Conservation (phyloP, 2,329 filamentous ascomycete species). For the Fusarium annulatum region DNA sequence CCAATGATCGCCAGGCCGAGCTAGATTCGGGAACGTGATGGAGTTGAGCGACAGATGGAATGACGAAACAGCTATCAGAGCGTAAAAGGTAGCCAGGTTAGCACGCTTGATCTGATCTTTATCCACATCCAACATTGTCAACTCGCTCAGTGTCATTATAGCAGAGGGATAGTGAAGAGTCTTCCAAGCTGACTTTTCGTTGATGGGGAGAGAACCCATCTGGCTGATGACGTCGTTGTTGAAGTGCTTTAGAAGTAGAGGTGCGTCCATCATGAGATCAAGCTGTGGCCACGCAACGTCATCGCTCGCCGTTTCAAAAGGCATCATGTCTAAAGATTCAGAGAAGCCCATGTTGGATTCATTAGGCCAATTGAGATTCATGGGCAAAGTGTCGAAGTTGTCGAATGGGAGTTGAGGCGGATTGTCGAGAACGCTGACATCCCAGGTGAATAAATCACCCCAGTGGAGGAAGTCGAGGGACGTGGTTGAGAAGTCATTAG, state of each 20-base stretch:
- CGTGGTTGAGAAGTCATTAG: not conserved
- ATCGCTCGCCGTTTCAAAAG: not conserved
- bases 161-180: constrained; percentile 35
- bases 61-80: constrained; percentile 33
- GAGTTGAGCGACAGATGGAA: constrained; percentile 32
- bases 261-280: constrained; percentile 33
- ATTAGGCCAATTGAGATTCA: constrained; percentile 20
- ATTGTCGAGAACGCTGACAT: constrained; percentile 35
- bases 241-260: constrained; percentile 31
- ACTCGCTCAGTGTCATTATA: constrained; percentile 36
- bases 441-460: constrained; percentile 39
- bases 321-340: constrained; percentile 4
- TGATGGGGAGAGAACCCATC: constrained; percentile 39
- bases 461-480: constrained; percentile 35
- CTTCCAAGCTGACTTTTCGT: constrained; percentile 39
- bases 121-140: constrained; percentile 28
- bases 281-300: constrained; percentile 31
- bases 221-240: constrained; percentile 40
- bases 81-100: constrained; percentile 31
- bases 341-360: constrained; percentile 17
- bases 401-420: constrained; percentile 17
- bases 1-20: constrained; percentile 25
- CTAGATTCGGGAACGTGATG: constrained; percentile 5
- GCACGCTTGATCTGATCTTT: constrained; percentile 35
- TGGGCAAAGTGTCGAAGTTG: constrained; percentile 4